A percentile compares a stretch with the other conserved stretches of the same genome.
Conservation (phyloP, 805 yeast genomes). For the Lipomyces sp. region DNA sequence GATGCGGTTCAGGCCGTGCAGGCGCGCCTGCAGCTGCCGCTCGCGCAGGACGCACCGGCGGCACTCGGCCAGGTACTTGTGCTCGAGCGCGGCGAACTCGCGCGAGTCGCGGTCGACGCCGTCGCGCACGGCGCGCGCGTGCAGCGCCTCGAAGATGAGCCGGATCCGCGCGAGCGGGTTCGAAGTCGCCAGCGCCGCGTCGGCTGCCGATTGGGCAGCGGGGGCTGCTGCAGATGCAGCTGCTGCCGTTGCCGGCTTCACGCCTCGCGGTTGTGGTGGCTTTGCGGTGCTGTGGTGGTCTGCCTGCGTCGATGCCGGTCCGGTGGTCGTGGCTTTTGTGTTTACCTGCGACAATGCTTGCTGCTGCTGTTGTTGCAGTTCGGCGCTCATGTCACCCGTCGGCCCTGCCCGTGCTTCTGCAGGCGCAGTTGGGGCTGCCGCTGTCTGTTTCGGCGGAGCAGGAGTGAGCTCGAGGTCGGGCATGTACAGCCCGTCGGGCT, state of each 20-base stretch:
- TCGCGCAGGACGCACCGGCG: not conserved
- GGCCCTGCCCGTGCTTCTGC: too few relatives aligned
- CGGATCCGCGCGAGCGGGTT: slow-evolving; percentile 1
- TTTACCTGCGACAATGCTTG: too few relatives aligned
- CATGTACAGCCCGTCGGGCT: slow-evolving; percentile 12
- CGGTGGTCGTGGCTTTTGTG: too few relatives aligned
- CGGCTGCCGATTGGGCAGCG: too few relatives aligned
- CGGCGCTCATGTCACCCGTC: too few relatives aligned
- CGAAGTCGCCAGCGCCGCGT: too few relatives aligned
- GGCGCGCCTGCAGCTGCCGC: not conserved
- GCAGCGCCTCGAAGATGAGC: not conserved
- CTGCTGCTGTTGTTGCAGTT: too few relatives aligned
- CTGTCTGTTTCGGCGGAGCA: not conserved
- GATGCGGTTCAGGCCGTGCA: not conserved
- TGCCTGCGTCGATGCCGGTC: too few relatives aligned
- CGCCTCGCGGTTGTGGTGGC: too few relatives aligned
- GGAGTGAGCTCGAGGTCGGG: slow-evolving; percentile 6
- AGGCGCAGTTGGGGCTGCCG: not conserved
- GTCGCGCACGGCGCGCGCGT: slow-evolving; percentile 1
- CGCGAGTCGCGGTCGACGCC: slow-evolving; percentile 3
- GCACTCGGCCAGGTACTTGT: not conserved
- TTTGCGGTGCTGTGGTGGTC: too few relatives aligned
- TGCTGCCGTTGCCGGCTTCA: too few relatives aligned
- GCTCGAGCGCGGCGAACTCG: slow-evolving; percentile 1
- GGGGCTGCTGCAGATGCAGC: too few relatives aligned